Percentiles rank a stretch among this genome's conserved stretches.
Evolutionary conservation across 257 asterid species (phyloP).

Genomic region (Solanum corneliomulleri): DNA sequence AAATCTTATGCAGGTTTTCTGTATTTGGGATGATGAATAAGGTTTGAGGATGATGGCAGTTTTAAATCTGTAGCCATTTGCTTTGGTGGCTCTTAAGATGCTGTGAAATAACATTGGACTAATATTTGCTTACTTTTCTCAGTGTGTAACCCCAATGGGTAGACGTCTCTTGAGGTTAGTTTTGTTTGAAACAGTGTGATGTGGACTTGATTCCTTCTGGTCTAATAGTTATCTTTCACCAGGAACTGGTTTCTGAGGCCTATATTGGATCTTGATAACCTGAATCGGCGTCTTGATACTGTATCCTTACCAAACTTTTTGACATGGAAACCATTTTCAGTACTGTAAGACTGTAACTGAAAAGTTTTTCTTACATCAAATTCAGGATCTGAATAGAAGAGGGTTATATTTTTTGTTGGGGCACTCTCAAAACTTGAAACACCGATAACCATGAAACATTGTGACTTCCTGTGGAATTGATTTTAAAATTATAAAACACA

Average conservation of each 20-base stretch:
- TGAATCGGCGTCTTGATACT: conserved; percentile 77
- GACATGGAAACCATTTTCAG: background rate
- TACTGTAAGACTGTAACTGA: background rate
- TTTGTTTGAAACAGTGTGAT: conserved; percentile 2
- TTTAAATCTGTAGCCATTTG: conserved; percentile 8
- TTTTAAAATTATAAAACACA: background rate
- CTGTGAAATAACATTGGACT: conserved; percentile 6
- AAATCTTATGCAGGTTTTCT: conserved; percentile 65
- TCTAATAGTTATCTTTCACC: conserved; percentile 16
- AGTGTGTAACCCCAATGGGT: conserved; percentile 98
- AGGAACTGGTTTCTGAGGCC: conserved; percentile 99
- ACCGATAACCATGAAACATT: background rate
- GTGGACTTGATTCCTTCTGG: conserved; percentile 7
- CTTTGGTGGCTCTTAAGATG: conserved; percentile 5
- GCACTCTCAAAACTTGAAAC: background rate
- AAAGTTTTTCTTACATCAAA: background rate
- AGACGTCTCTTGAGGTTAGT: conserved; percentile 81
- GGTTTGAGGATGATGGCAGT: conserved; percentile 30
- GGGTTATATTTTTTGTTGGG: background rate
- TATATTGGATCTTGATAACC: conserved; percentile 68
- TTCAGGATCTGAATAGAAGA: background rate
- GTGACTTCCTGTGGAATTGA: background rate
- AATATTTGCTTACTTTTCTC: conserved; percentile 23
- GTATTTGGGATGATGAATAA: conserved; percentile 97
- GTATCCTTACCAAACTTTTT: conserved; percentile 53